Evolutionary conservation across 106 monocot genomes (phyloP), one percentile per base, ranked within the genome.

Genomic region (Platanthera zijinensis): DNA sequence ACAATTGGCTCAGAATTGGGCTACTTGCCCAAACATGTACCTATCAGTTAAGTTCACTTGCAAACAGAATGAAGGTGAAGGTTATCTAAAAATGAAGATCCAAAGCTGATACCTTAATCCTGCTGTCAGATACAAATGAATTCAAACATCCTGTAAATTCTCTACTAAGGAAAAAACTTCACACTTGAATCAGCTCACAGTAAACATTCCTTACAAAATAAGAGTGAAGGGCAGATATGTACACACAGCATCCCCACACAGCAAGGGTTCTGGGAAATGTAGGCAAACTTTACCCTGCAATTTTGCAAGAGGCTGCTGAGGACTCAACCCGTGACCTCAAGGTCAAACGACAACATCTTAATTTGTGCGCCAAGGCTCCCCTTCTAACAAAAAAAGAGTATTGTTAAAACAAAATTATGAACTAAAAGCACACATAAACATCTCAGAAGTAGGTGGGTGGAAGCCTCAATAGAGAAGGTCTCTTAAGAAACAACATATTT

Each of bases 391-490:
- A 66, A 32, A 4, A 25, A 66, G 28, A 66, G 10, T 12, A 13
- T 66, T 30, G 32, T 66, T 13, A 30, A 10, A 66, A 30, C 18
- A 30, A 10, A 66, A 30, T 64, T 28, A 53, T 28, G 28, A 64
- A 64, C 64, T 25, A 7, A 25, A 28, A 69, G 46, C 14, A 72
- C 48, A 79, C n/a, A 50, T 17, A 74, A 32, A 79, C 30, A 63
- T 76, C 39, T 80, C 48, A 57, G 8, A 62, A 74, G 49, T 72
- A 71, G 11, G 21, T 11, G 48, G 59, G 56, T 74, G 57, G 50
- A 79, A 72, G 62, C 59, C n/a, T 48, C 21, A 17, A 79, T 56
- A 21, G 57, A 54, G 12, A 57, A 32, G 53, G 70, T 77, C 49
- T 25, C 15, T 52, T 57, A 6, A 12, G 12, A 72, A 72, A 78